phyloP scores from a whole-genome alignment of 495 filamentous ascomycete genomes.

The Lasiosphaeria hispida region DNA sequence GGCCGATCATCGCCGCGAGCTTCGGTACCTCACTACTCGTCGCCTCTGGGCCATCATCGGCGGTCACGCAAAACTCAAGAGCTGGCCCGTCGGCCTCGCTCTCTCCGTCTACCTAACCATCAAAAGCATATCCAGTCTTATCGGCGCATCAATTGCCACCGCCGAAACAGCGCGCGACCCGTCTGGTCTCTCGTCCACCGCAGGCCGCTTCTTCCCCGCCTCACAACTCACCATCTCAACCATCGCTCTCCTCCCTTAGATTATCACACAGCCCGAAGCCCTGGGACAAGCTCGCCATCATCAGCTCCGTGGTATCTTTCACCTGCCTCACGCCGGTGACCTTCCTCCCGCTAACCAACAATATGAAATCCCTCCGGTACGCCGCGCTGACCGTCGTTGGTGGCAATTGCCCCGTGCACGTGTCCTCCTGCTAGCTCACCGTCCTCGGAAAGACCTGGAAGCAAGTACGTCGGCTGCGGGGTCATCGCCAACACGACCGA shows the following conservation, averaged over 20 bases:
- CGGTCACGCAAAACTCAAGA: background rate
- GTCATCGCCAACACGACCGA: background rate
- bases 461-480: background rate
- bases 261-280: background rate
- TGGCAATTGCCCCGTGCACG: background rate
- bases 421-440: background rate
- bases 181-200: background rate
- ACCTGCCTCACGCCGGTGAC: background rate
- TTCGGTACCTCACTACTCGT: background rate
- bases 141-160: background rate
- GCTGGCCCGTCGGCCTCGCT: background rate
- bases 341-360: background rate
- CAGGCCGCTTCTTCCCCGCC: background rate
- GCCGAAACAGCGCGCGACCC: background rate
- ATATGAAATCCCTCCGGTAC: background rate
- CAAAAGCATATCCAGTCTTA: background rate
- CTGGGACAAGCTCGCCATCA: slow-evolving; percentile 1
- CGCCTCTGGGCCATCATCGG: background rate
- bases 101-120: background rate
- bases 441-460: background rate
- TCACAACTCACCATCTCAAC: background rate
- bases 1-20: background rate
- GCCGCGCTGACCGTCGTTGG: background rate
- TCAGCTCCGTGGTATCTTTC: background rate
- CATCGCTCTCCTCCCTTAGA: background rate